Base-by-base conservation (phyloP, 768 basidiomycete species). In the Sistotremastrum suecicum region DNA sequence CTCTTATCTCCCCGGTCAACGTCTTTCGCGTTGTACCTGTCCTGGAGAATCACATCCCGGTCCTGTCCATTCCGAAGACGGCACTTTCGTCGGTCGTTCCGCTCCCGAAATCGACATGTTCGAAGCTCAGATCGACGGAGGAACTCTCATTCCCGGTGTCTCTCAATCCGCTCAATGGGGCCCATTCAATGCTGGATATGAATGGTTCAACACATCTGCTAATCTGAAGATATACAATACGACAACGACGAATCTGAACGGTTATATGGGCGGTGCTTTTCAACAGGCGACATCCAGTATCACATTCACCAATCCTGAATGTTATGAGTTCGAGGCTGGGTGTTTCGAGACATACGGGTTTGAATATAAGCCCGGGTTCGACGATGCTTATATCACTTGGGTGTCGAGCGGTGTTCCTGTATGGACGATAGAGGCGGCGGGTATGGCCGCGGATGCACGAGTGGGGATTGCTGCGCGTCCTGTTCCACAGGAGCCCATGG, bases 51-150 rank as follows among this genome's bases (percentile, higher is more conserved):
- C 78, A 5, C 91, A 95, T 61, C 92, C 92, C 3, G 92, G 92
- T 6, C 91, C 91, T 28, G 61, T 76, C 41, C 78, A 80, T 48
- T 48, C 64, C 0, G 20, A 20, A 2, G 84, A 94, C 52, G 89
- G 89, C 32, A 70, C 79, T 2, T 91, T 76, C 55, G 76, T 83
- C 28, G 90, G 88, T 7, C 75, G 90, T 42, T 59, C 80, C 31
- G 84, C 89, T 3, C 89, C 89, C 1, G 90, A 94, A 61, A 90
- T 94, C 37, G 90, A 94, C 67, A 68, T 90, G 31, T 79, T 92
- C 56, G 90, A 92, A 65, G 83, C 89, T 5, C 78, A 80, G 63
- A 63, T 65, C 37, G 33, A 54, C 46, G 54, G 61, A 10, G 39
- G 50, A 2, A 60, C 45, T 39, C 54, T 52, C 41, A 57, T 51